A percentile compares a stretch with the other conserved stretches of the same genome.
Evolutionary conservation across 2,329 filamentous ascomycete genomes (phyloP).

Genomic region (Pseudocercospora eumusae): DNA sequence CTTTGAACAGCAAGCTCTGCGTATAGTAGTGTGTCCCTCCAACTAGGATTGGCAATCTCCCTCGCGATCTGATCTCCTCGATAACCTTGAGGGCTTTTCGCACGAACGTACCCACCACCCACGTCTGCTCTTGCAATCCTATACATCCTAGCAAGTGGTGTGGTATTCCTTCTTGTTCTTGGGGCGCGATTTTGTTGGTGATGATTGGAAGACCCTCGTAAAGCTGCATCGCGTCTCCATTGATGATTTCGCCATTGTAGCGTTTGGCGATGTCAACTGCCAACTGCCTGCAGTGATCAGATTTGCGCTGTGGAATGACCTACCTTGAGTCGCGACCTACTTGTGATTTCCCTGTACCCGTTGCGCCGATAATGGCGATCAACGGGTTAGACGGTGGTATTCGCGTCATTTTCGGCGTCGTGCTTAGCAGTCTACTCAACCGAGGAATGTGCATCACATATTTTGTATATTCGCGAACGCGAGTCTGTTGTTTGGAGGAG

Average conservation of each 20-base stretch:
- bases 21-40: conserved; percentile 96
- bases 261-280: conserved; percentile 81
- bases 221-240: conserved; percentile 97
- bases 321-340: conserved; percentile 50
- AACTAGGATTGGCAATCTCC: conserved; percentile 83
- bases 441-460: background rate
- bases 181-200: conserved; percentile 82
- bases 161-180: conserved; percentile 75
- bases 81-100: conserved; percentile 69
- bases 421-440: background rate
- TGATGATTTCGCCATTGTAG: conserved; percentile 92
- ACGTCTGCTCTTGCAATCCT: conserved; percentile 72
- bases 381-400: conserved; percentile 55
- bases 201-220: conserved; percentile 90
- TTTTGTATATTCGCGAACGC: background rate
- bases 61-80: conserved; percentile 72
- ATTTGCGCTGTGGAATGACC: conserved; percentile 7
- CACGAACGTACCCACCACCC: conserved; percentile 79
- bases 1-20: conserved; percentile 80
- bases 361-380: conserved; percentile 82
- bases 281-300: conserved; percentile 61
- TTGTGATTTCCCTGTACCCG: conserved; percentile 90
- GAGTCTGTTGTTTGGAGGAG: background rate
- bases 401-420: conserved; percentile 29
- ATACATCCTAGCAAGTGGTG: conserved; percentile 88